Percentiles rank a stretch among this genome's conserved stretches.
Conservation (phyloP, 2,329 filamentous ascomycete species). For the Monosporascus sp. region DNA sequence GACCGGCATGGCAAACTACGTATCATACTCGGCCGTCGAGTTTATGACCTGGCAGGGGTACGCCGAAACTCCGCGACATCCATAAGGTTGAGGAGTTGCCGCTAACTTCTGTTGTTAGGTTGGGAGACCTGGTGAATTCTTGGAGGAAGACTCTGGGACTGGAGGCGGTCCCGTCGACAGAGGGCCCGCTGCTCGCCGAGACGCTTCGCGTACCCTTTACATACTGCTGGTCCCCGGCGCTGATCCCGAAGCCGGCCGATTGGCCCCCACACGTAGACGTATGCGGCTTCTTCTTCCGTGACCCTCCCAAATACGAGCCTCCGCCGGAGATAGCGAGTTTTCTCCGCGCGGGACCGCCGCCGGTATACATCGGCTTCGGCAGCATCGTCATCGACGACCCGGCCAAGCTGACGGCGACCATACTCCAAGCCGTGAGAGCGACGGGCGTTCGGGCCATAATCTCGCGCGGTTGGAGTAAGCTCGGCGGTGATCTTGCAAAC, state of each 20-base stretch:
- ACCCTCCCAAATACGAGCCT: constrained; percentile 61
- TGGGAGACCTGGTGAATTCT: constrained; percentile 76
- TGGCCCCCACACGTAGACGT: constrained; percentile 64
- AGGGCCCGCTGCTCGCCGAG: constrained; percentile 70
- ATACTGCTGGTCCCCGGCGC: constrained; percentile 80
- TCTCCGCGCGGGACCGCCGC: constrained; percentile 62
- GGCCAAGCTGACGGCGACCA: constrained; percentile 29
- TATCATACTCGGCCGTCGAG: constrained; percentile 75
- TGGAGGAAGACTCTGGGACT: constrained; percentile 69
- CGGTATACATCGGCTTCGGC: constrained; percentile 79
- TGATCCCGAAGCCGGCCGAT: constrained; percentile 75
- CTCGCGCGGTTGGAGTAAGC: constrained; percentile 29
- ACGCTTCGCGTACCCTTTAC: constrained; percentile 73
- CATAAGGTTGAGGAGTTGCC: constrained; percentile 69
- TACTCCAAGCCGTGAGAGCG: constrained; percentile 35
- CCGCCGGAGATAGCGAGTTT: constrained; percentile 61
- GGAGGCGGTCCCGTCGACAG: constrained; percentile 53
- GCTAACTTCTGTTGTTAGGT: constrained; percentile 63
- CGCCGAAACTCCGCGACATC: constrained; percentile 47
- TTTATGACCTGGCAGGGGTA: constrained; percentile 85
- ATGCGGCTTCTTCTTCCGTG: constrained; percentile 72
- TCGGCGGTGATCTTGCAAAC: background rate
- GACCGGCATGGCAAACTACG: constrained; percentile 66
- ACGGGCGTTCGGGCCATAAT: constrained; percentile 45
- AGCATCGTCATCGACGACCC: constrained; percentile 66